Base-by-base conservation (phyloP, 768 basidiomycete genomes). In the Asterophora lycoperdoides region DNA sequence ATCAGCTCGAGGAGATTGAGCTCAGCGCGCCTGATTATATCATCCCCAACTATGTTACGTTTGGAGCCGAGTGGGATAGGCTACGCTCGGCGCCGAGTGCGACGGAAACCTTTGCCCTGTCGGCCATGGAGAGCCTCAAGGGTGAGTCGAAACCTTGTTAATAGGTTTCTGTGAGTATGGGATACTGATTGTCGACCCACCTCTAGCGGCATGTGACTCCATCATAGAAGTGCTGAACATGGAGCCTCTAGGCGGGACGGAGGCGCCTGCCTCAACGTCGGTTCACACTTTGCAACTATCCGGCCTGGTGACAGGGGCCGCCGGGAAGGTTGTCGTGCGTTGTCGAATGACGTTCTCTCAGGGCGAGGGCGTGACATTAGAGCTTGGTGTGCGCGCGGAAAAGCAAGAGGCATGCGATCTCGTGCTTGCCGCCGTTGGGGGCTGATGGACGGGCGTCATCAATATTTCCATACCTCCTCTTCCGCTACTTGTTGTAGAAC, bases 191-290 rank as follows among this genome's bases (percentile, higher is more conserved):
- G 48, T 60, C 41, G 44, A 36, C 57, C 37, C 41, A 48, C 53
- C 56, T 48, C 40, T 63, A 95, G 94, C 93, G 60, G 95, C 95
- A 9, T 96, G 94, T 68, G 89, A 93, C 62, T 96, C 95, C 20
- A 87, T 98, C 59, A 81, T 94, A 58, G 94, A 96, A 62, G 88
- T 98, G 26, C 83, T 98, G 54, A 88, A 91, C 64, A 98, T 99
- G 95, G 93, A 97, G 61, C 80, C 96, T 5, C 73, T 99, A 14
- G 95, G 95, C 54, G 96, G 96, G 10, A 85, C 88, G 4, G 91
- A 97, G 65, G 65, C 69, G 7, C 92, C 95, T 0, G 72, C 82
- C 15, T 89, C 89, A 20, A 74, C 83, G 8, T 85, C 93, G 3
- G 88, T 97, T 41, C 96, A 99, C 68, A 95, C 94, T 23, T 77